A percentile compares a stretch with the other conserved stretches of the same genome.
Evolutionary conservation across 23 red algal genomes (phyloP).

Genomic region (Gracilaria caudata): DNA sequence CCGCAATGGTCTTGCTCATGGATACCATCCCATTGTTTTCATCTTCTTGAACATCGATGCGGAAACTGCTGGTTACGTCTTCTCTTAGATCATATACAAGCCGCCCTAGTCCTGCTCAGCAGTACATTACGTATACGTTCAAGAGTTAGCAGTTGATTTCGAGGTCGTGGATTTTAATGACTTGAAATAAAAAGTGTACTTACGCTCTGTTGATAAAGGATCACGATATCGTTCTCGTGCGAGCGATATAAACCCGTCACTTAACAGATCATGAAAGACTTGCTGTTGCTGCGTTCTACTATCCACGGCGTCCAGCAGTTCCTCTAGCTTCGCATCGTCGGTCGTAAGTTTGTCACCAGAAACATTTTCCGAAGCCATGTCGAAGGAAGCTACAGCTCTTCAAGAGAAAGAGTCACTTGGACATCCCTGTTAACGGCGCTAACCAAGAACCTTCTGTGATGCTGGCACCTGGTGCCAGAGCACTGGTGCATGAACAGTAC

Average conservation of each 20-base stretch:
- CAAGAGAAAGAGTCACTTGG: too few relatives aligned
- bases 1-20: slow-evolving; percentile 22
- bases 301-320: slow-evolving; percentile 48
- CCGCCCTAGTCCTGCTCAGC: slow-evolving; percentile 17
- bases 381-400: not conserved
- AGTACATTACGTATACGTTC: not conserved
- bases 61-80: slow-evolving; percentile 17
- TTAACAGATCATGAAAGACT: slow-evolving; percentile 37
- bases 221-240: slow-evolving; percentile 64
- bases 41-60: slow-evolving; percentile 31
- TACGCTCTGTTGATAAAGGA: slow-evolving; percentile 51
- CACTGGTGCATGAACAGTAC: too few relatives aligned
- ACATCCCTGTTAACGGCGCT: too few relatives aligned
- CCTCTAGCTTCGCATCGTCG: slow-evolving; percentile 26
- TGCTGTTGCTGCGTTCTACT: slow-evolving; percentile 49
- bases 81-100: slow-evolving; percentile 46
- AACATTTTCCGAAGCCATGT: slow-evolving; percentile 13
- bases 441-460: too few relatives aligned
- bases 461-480: too few relatives aligned
- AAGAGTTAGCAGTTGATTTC: not conserved
- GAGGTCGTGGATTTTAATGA: not conserved
- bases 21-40: slow-evolving; percentile 5
- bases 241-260: slow-evolving; percentile 48
- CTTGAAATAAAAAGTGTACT: not conserved
- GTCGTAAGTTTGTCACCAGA: not conserved